Evolutionary conservation across 2,329 filamentous ascomycete species (phyloP), one percentile per base, ranked within the genome.

Genomic region (Capronia coronata): DNA sequence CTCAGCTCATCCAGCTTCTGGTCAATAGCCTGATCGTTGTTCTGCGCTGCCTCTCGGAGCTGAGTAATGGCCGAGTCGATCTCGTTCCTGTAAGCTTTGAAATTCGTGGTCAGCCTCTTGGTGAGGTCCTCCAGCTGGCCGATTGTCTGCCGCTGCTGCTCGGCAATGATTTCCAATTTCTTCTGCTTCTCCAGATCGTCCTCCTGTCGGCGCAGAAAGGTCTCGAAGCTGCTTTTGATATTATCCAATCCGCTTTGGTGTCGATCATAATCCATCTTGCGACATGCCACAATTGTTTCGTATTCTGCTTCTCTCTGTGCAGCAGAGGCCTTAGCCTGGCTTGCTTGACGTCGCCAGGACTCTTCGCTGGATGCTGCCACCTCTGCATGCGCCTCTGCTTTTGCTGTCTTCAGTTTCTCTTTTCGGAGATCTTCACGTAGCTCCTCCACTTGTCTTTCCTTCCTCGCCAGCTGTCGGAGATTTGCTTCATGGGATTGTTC

Each of bases 381-480:
- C 9, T 47, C 48, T 9, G 70, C 66, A 39, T 68, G 65, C 27
- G 60, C 62, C 52, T 75, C 71, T 2, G 71, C 69, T 9, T 63
- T 62, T 1, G 64, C 58, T 18, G 72, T 65, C 51, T 68, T 66
- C 21, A 64, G 58, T 46, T 67, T 68, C 55, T 75, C 72, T 21
- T 56, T 61, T n/a, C 68, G 63, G 4, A 72, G 51, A 54, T 63
- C 55, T 57, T 63, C 59, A 52, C 64, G 56, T 55, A 75, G 51
- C 34, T 74, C 71, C 46, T 74, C 69, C 7, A 75, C 68, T 54
- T 73, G 73, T 34, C 70, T 64, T 52, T 75, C 72, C 54, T 71
- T 73, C 39, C 71, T 67, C 13, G 67, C 62, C 32, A 75, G 66
- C n/a, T 71, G 70, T 23, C 65, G 67, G 11, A 71, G 63, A 52